Evolutionary conservation across 2,329 filamentous ascomycete species (phyloP), one percentile per base, ranked within the genome.

Genomic region (Pestalotiopsis sp.): DNA sequence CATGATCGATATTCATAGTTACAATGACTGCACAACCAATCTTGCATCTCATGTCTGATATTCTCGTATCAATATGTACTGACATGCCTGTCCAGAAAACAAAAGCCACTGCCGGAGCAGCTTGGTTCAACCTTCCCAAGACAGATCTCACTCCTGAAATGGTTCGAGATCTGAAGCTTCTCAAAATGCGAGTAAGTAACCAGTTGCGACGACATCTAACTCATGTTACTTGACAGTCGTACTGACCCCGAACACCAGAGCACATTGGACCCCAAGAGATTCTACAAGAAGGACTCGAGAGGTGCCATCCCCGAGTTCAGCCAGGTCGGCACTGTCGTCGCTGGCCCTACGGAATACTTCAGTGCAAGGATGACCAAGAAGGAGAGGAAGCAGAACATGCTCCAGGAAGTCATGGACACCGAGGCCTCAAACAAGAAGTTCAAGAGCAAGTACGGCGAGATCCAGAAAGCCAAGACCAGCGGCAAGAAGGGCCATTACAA

Each of bases 401-500:
- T 96, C 1, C 93, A 97, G 71, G 94, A 98, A 77, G 88, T 96
- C 3, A 84, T 98, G 74, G 88, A 90, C 27, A 83, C 86, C 58
- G 91, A 94, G 79, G 84, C 88, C 65, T 80, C 87, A 69, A 90
- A 84, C 59, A 86, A 87, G 69, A 92, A 93, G 74, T 96, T 98
- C 83, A 94, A 93, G 85, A 88, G 86, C 76, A 98, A 97, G 81
- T 98, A 97, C 80, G 86, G 88, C 68, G 91, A 95, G 68, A 93
- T 98, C 64, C 94, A 98, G 78, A 86, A 86, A 64, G 87, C 87
- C 70, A 98, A 97, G 82, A 89, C 87, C 27, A 97, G 93, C 75
- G 96, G 96, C 66, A 97, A 94, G 84, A 98, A 95, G 82, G 90
- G 88, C 0, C 92, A 93, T 75, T 98, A 98, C 85, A 95, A 95